phyloP scores from a whole-genome alignment of 192 early-diverging fungal genomes.

The Gigaspora rosea region DNA sequence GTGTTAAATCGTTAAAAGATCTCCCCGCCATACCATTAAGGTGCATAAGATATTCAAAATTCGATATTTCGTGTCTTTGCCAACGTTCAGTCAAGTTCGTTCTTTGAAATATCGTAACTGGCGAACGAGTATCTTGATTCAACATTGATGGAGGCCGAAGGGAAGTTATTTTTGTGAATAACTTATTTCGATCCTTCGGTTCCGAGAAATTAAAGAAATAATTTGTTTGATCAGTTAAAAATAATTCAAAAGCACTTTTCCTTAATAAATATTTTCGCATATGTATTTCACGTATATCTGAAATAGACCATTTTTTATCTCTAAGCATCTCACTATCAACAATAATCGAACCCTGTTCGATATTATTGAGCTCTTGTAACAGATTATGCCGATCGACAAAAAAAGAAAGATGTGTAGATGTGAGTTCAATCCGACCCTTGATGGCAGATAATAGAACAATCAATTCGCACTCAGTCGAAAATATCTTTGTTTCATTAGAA shows the following conservation, averaged over 20 bases:
- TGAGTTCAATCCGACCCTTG: constrained; percentile 28
- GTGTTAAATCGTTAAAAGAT: constrained; percentile 77
- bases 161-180: constrained; percentile 12
- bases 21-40: constrained; percentile 81
- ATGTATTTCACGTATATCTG: constrained; percentile 30
- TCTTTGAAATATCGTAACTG: constrained; percentile 1
- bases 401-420: constrained; percentile 19
- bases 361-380: constrained; percentile 31
- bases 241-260: constrained; percentile 30
- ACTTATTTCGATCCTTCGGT: not conserved
- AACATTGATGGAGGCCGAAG: constrained; percentile 17
- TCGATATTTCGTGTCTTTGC: constrained; percentile 76
- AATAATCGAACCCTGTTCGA: constrained; percentile 30
- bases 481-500: constrained; percentile 13
- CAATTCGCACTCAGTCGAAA: constrained; percentile 27
- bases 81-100: constrained; percentile 65
- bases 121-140: constrained; percentile 29
- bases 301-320: constrained; percentile 32
- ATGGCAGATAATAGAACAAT: constrained; percentile 23
- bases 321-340: constrained; percentile 27
- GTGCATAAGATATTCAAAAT: constrained; percentile 91
- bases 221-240: constrained; percentile 32
- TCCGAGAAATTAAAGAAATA: constrained; percentile 34
- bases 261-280: constrained; percentile 29
- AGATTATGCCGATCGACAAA: constrained; percentile 23